Evolutionary conservation across 1,284 basidiomycete genomes (phyloP).

Genomic region (Mycena sp.): DNA sequence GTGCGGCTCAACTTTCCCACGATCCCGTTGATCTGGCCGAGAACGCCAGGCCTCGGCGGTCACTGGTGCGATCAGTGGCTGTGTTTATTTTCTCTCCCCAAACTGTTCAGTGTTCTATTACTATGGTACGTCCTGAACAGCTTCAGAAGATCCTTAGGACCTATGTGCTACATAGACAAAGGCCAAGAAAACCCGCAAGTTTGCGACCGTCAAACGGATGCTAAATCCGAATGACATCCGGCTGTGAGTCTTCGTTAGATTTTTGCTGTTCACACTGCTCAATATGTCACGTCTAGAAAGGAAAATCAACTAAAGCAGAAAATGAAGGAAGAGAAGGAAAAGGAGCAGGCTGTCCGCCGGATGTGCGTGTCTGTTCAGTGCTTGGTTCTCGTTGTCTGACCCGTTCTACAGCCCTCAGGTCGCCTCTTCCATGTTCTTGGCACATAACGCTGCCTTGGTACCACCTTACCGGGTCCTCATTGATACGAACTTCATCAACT

Average conservation of each 20-base stretch:
- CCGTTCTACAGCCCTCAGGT: conserved; percentile 69
- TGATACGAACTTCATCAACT: conserved; percentile 99
- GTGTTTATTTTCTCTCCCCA: not conserved
- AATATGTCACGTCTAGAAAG: conserved; percentile 59
- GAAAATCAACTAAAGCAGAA: conserved; percentile 85
- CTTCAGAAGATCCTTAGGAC: too few species aligned
- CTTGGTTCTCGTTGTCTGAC: conserved; percentile 15
- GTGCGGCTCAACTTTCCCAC: too few species aligned
- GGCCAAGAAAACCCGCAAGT: conserved; percentile 95
- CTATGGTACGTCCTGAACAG: too few species aligned
- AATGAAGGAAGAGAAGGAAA: conserved; percentile 79
- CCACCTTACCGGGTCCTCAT: conserved; percentile 98
- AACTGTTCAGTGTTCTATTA: too few species aligned
- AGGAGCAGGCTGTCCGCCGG: conserved; percentile 75
- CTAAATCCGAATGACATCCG: conserved; percentile 95
- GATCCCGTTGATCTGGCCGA: too few species aligned
- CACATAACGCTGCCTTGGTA: conserved; percentile 95
- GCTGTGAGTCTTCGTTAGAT: conserved; percentile 67
- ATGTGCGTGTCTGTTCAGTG: conserved; percentile 57
- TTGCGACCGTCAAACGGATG: conserved; percentile 94
- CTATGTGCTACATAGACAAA: too few species aligned
- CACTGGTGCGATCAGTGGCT: not conserved
- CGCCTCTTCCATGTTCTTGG: conserved; percentile 93
- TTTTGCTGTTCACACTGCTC: conserved; percentile 14
- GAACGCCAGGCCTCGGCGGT: not conserved